These are phyloP conservation scores for Eucalyptus shirleyi DNA, from an alignment of 345 rosid genomes.

Conservation along the genomic window DNA sequence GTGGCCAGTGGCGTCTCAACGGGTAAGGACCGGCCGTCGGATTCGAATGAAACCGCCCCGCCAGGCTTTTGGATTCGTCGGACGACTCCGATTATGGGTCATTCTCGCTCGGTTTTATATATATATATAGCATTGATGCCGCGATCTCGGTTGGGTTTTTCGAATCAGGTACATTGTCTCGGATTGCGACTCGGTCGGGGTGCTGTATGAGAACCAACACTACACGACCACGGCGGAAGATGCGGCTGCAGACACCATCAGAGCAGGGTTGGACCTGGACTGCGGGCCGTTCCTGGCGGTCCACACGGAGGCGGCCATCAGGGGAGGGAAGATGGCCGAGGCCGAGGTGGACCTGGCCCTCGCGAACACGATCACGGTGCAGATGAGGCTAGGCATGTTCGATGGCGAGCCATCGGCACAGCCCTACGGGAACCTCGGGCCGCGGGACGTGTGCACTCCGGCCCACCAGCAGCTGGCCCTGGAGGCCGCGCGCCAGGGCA, in stretches of 20 bases:
- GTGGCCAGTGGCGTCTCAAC: constrained; percentile 79
- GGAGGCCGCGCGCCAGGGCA: constrained; percentile 83
- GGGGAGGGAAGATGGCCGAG: constrained; percentile 25
- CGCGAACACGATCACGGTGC: constrained; percentile 72
- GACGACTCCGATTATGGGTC: neutral
- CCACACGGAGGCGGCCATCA: constrained; percentile 56
- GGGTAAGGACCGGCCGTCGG: constrained; percentile 27
- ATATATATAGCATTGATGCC: neutral
- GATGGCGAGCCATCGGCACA: constrained; percentile 73
- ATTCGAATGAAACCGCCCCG: neutral
- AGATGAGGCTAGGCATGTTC: constrained; percentile 92
- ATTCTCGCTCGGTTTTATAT: neutral
- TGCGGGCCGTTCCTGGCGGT: constrained; percentile 85
- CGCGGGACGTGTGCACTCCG: constrained; percentile 62
- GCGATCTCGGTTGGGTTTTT: neutral
- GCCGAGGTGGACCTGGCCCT: constrained; percentile 57
- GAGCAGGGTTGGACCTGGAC: constrained; percentile 67
- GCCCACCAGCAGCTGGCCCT: constrained; percentile 66
- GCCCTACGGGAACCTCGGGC: constrained; percentile 65
- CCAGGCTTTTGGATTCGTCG: neutral
- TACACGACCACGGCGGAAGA: constrained; percentile 71
- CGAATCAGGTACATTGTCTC: constrained; percentile 69
- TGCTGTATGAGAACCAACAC: constrained; percentile 63
- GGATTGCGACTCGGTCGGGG: constrained; percentile 83
- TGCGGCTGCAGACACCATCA: constrained; percentile 69